These are phyloP conservation scores for Verruconis gallopava DNA, from an alignment of 2,329 filamentous ascomycete genomes.

Conservation along the genomic window DNA sequence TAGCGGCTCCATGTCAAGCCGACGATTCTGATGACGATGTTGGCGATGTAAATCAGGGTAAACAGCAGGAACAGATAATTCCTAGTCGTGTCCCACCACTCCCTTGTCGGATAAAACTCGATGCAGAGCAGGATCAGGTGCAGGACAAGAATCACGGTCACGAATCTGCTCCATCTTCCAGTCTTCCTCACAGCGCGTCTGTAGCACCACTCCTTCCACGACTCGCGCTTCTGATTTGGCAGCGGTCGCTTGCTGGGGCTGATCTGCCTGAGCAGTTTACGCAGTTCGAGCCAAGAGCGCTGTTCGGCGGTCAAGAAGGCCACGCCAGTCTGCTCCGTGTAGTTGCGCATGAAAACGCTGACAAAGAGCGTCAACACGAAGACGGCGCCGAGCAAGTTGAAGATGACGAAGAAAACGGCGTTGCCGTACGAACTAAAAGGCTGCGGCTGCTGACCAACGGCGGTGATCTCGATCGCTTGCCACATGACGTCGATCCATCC, in stretches of 20 bases:
- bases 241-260: slow-evolving; percentile 89
- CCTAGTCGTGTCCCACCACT: slow-evolving; percentile 56
- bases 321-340: slow-evolving; percentile 95
- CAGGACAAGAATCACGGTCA: slow-evolving; percentile 66
- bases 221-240: slow-evolving; percentile 54
- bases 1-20: slow-evolving; percentile 90
- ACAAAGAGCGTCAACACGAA: slow-evolving; percentile 97
- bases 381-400: slow-evolving; percentile 91
- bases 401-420: slow-evolving; percentile 85
- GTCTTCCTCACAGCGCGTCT: slow-evolving; percentile 87
- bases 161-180: slow-evolving; percentile 75
- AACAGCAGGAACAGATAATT: slow-evolving; percentile 58
- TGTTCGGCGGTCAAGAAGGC: slow-evolving; percentile 93
- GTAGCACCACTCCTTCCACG: slow-evolving; percentile 89
- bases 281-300: slow-evolving; percentile 87
- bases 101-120: slow-evolving; percentile 69
- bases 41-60: slow-evolving; percentile 68
- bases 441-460: slow-evolving; percentile 58
- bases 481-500: slow-evolving; percentile 95
- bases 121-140: slow-evolving; percentile 74
- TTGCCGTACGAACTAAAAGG: slow-evolving; percentile 64
- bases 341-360: slow-evolving; percentile 99
- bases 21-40: slow-evolving; percentile 70
- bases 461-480: slow-evolving; percentile 68
- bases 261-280: slow-evolving; percentile 83